phyloP scores from a whole-genome alignment of 2,329 filamentous ascomycete genomes.

The Colletotrichum nymphaeae region DNA sequence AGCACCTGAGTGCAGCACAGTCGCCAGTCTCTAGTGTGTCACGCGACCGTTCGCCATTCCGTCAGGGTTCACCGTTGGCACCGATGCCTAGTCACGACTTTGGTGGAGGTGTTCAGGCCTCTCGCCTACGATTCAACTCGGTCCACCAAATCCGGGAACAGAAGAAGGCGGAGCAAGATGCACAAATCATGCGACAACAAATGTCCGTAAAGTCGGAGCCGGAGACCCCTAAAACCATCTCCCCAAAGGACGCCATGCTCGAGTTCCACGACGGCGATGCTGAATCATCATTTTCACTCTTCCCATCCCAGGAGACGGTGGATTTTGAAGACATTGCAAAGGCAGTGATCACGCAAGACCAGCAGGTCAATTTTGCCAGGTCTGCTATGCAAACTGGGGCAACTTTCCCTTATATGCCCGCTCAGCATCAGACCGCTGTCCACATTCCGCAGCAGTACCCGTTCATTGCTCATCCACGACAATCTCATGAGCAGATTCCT shows the following conservation, averaged over 20 bases:
- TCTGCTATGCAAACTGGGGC: background rate
- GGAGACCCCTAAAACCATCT: conserved; percentile 83
- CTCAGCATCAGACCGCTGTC: conserved; percentile 51
- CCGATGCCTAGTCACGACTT: conserved; percentile 59
- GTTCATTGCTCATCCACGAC: conserved; percentile 54
- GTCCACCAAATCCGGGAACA: conserved; percentile 71
- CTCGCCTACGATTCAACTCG: conserved; percentile 55
- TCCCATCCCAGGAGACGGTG: conserved; percentile 69
- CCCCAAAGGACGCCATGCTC: conserved; percentile 89
- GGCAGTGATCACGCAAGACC: background rate
- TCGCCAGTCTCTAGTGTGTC: conserved; percentile 60
- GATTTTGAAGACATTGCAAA: conserved; percentile 55
- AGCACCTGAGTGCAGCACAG: conserved; percentile 71
- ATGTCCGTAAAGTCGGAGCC: conserved; percentile 54
- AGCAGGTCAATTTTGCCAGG: background rate
- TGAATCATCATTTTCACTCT: conserved; percentile 77
- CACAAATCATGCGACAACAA: conserved; percentile 56
- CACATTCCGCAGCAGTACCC: conserved; percentile 64
- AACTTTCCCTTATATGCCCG: conserved; percentile 43
- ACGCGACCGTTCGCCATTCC: conserved; percentile 85
- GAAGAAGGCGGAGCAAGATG: conserved; percentile 70
- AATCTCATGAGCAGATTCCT: conserved; percentile 46
- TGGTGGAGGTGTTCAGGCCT: conserved; percentile 38
- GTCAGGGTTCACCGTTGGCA: conserved; percentile 74
- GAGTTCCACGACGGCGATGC: conserved; percentile 85